These are phyloP conservation scores for Corymbia citriodora DNA, from an alignment of 441 rosid species.

Conservation along the genomic window DNA sequence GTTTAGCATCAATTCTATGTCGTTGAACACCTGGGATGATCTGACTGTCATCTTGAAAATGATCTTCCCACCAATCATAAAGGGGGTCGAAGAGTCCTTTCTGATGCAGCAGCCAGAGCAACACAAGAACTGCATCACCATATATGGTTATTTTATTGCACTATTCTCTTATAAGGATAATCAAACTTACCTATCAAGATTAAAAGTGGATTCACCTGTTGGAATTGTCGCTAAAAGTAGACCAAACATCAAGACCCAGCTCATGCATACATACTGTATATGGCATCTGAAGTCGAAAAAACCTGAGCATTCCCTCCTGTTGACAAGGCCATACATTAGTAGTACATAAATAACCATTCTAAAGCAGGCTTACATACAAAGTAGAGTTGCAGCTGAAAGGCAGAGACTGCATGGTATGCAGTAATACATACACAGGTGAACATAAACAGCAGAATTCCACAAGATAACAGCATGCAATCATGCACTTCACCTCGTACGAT, in stretches of 20 bases:
- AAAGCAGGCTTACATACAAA: not conserved
- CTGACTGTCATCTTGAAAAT: slow-evolving; percentile 24
- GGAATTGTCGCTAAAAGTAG: slow-evolving; percentile 70
- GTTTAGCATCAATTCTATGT: slow-evolving; percentile 9
- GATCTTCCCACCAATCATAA: slow-evolving; percentile 87
- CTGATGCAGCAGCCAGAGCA: slow-evolving; percentile 84
- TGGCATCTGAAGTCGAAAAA: slow-evolving; percentile 92
- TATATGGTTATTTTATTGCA: not conserved
- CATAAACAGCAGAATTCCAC: not conserved
- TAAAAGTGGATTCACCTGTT: slow-evolving; percentile 36
- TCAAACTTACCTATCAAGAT: not conserved
- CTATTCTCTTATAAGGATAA: not conserved
- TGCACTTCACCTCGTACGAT: not conserved
- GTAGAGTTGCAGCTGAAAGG: not conserved
- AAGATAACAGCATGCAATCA: not conserved
- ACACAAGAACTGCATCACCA: slow-evolving; percentile 53
- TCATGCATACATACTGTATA: slow-evolving; percentile 80
- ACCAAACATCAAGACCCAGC: slow-evolving; percentile 84
- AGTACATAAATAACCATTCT: not conserved
- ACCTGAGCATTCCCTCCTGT: slow-evolving; percentile 68
- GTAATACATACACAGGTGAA: not conserved
- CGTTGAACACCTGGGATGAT: slow-evolving; percentile 7
- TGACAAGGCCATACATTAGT: not conserved
- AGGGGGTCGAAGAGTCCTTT: slow-evolving; percentile 83
- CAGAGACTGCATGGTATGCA: not conserved